phyloP scores from a whole-genome alignment of 192 early-diverging fungal genomes.

The Mortierella hygrophila region DNA sequence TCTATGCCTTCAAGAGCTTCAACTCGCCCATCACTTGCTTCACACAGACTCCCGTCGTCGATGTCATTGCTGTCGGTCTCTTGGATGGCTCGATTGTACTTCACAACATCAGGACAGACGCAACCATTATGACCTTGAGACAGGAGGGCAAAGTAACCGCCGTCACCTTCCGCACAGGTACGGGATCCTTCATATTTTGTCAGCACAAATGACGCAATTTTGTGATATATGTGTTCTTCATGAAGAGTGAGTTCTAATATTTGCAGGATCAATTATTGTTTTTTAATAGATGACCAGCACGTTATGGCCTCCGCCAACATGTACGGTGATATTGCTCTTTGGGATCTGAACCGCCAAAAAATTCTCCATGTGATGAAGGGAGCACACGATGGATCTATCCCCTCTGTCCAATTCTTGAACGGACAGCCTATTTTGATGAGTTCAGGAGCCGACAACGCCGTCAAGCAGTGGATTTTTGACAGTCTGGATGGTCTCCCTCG shows the following conservation, averaged over 20 bases:
- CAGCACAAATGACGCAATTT: background rate
- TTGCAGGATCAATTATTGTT: background rate
- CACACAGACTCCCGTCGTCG: conserved; percentile 90
- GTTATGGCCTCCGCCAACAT: conserved; percentile 94
- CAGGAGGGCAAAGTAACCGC: conserved; percentile 94
- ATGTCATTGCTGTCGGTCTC: conserved; percentile 93
- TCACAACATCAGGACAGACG: conserved; percentile 89
- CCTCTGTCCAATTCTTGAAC: conserved; percentile 82
- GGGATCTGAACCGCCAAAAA: conserved; percentile 88
- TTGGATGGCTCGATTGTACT: conserved; percentile 89
- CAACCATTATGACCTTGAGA: conserved; percentile 77
- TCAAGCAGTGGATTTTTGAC: conserved; percentile 99
- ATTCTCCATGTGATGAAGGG: conserved; percentile 85
- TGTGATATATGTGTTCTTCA: background rate
- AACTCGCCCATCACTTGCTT: conserved; percentile 83
- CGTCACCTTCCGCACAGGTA: conserved; percentile 90
- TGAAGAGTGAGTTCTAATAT: background rate
- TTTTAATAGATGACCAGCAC: conserved; percentile 74
- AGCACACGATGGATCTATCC: conserved; percentile 85
- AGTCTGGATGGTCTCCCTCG: conserved; percentile 82
- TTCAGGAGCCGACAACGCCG: conserved; percentile 89
- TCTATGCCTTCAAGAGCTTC: conserved; percentile 87
- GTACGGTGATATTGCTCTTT: conserved; percentile 90
- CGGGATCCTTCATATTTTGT: background rate
- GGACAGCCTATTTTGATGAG: conserved; percentile 91